Percentiles rank a stretch among this genome's conserved stretches.
phyloP scores from a whole-genome alignment of 805 yeast genomes.

The Saturnispora hagleri region DNA sequence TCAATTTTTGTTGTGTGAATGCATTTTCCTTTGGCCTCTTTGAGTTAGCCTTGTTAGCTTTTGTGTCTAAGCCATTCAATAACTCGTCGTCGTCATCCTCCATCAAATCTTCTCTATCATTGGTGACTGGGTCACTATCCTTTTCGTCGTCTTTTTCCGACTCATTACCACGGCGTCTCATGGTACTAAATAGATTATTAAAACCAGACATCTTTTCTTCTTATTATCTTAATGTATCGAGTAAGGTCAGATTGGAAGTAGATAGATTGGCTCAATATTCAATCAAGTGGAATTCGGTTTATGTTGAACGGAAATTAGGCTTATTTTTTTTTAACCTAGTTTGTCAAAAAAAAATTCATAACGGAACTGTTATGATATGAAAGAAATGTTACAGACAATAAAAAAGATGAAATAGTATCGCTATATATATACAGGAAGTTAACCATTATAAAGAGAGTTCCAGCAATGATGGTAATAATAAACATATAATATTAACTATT shows the following conservation, averaged over 20 bases:
- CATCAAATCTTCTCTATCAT: slow-evolving; percentile 16
- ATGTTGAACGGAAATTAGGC: too few relatives aligned
- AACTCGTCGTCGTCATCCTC: slow-evolving; percentile 31
- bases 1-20: slow-evolving; percentile 47
- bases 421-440: slow-evolving; percentile 4
- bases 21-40: slow-evolving; percentile 58
- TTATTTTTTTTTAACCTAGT: neutral
- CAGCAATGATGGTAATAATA: neutral
- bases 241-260: neutral
- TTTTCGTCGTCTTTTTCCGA: slow-evolving; percentile 8
- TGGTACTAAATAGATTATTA: slow-evolving; percentile 1
- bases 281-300: too few relatives aligned
- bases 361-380: neutral
- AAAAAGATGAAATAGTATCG: neutral
- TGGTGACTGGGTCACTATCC: slow-evolving; percentile 4
- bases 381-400: neutral
- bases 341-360: neutral
- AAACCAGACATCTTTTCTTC: slow-evolving; percentile 1
- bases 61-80: slow-evolving; percentile 28
- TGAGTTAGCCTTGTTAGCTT: slow-evolving; percentile 30
- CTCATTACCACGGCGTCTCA: slow-evolving; percentile 12
- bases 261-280: neutral
- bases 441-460: neutral
- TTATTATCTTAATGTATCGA: neutral
- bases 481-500: slow-evolving; percentile 3